Conservation (phyloP, 83 land plant species). For the Thuja plicata region DNA sequence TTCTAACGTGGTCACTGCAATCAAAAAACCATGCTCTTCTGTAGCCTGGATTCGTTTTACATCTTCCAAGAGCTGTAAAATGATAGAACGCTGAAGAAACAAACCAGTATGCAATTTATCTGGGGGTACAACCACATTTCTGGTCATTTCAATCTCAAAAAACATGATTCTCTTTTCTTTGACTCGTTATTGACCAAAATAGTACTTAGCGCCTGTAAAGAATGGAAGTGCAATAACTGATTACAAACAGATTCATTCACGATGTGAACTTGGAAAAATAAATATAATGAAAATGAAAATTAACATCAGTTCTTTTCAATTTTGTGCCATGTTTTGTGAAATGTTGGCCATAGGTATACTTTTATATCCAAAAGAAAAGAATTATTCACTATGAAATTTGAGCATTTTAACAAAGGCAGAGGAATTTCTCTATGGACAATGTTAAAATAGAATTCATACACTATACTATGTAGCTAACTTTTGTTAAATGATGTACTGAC, state of each 20-base stretch:
- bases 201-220: not conserved
- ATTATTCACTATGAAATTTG: not conserved
- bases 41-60: slow-evolving; percentile 47
- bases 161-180: slow-evolving; percentile 38
- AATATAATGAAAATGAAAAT: not conserved
- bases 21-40: slow-evolving; percentile 64
- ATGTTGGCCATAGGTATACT: not conserved
- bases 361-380: not conserved
- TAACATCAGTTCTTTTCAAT: not conserved
- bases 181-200: not conserved
- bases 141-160: slow-evolving; percentile 46
- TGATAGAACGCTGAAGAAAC: slow-evolving; percentile 36
- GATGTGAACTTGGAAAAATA: not conserved
- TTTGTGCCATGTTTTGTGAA: not conserved
- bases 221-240: not conserved
- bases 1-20: slow-evolving; percentile 56
- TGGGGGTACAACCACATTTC: slow-evolving; percentile 60
- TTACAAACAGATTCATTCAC: not conserved
- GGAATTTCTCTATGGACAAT: not conserved
- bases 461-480: not conserved
- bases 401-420: not conserved
- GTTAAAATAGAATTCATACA: not conserved
- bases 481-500: not conserved
- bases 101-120: slow-evolving; percentile 47
- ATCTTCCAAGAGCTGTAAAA: slow-evolving; percentile 45